phyloP scores from a whole-genome alignment of 768 basidiomycete species.

The Asterophora lycoperdoides region DNA sequence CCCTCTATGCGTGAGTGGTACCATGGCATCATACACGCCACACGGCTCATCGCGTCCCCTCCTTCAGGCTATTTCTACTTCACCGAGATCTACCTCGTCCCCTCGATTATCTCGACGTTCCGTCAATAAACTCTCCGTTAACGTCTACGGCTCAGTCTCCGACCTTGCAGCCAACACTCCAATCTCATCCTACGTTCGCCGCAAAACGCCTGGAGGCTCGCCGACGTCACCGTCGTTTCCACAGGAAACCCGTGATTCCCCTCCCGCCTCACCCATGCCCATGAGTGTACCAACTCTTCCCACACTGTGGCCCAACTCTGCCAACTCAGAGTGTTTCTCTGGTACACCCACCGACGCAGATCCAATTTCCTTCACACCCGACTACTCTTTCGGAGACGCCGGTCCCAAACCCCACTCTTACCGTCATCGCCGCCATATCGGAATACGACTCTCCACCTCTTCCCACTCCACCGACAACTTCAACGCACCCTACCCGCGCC shows the following conservation, averaged over 20 bases:
- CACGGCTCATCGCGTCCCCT: slow-evolving; percentile 6
- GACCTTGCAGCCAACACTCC: slow-evolving; percentile 65
- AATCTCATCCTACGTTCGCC: slow-evolving; percentile 76
- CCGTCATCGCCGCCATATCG: slow-evolving; percentile 34
- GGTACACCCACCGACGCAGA: slow-evolving; percentile 37
- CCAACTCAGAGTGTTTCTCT: slow-evolving; percentile 40
- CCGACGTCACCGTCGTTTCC: slow-evolving; percentile 66
- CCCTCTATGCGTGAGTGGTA: slow-evolving; percentile 30
- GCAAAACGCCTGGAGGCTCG: slow-evolving; percentile 72
- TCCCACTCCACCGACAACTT: slow-evolving; percentile 28
- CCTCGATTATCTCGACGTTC: slow-evolving; percentile 40
- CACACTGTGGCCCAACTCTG: slow-evolving; percentile 42
- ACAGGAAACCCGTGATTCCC: slow-evolving; percentile 37
- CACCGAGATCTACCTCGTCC: slow-evolving; percentile 37
- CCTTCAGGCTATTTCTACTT: slow-evolving; percentile 32
- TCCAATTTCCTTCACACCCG: slow-evolving; percentile 16
- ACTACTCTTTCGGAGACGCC: slow-evolving; percentile 23
- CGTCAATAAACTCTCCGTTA: slow-evolving; percentile 43
- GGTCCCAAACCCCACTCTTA: slow-evolving; percentile 25
- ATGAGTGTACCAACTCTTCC: slow-evolving; percentile 67
- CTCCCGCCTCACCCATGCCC: slow-evolving; percentile 39
- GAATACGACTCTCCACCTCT: slow-evolving; percentile 43
- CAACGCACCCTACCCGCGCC: slow-evolving; percentile 26
- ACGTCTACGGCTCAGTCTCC: slow-evolving; percentile 43
- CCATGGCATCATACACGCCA: background rate